phyloP scores from a whole-genome alignment of 2,329 filamentous ascomycete species.

The Penicillium nordicum region DNA sequence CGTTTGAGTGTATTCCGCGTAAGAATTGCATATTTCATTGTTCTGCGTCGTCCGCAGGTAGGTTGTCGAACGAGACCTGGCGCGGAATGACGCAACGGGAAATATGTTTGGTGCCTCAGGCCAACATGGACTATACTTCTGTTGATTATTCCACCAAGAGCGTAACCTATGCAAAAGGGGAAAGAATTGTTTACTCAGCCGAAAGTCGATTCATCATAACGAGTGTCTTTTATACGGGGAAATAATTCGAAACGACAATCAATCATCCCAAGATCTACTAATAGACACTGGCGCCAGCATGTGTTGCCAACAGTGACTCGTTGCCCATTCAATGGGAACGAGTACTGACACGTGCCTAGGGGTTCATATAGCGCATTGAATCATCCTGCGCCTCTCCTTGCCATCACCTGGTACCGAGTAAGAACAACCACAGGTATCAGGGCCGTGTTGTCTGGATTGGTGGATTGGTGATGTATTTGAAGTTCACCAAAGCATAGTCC shows the following conservation, averaged over 20 bases:
- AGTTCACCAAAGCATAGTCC: too few relatives aligned
- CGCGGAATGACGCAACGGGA: constrained; percentile 19
- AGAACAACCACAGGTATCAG: not conserved
- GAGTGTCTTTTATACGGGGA: too few relatives aligned
- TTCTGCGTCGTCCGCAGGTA: constrained; percentile 7
- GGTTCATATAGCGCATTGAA: not conserved
- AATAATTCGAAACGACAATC: too few relatives aligned
- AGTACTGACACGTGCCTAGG: not conserved
- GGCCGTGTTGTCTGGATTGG: not conserved
- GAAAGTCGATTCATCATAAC: not conserved
- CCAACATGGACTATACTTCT: not conserved
- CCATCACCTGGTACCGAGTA: not conserved
- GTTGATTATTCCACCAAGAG: not conserved
- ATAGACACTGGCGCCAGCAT: not conserved
- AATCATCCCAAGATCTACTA: not conserved
- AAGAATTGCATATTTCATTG: constrained; percentile 22
- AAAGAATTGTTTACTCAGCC: not conserved
- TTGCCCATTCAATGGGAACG: not conserved
- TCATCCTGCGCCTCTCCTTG: not conserved
- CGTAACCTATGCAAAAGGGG: not conserved
- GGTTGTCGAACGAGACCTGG: constrained; percentile 6
- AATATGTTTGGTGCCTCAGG: constrained; percentile 11
- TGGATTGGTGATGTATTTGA: not conserved
- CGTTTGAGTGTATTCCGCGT: not conserved
- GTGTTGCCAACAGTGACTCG: not conserved